Evolutionary conservation across 345 rosid species (phyloP).

Genomic region (Salix dunnii): DNA sequence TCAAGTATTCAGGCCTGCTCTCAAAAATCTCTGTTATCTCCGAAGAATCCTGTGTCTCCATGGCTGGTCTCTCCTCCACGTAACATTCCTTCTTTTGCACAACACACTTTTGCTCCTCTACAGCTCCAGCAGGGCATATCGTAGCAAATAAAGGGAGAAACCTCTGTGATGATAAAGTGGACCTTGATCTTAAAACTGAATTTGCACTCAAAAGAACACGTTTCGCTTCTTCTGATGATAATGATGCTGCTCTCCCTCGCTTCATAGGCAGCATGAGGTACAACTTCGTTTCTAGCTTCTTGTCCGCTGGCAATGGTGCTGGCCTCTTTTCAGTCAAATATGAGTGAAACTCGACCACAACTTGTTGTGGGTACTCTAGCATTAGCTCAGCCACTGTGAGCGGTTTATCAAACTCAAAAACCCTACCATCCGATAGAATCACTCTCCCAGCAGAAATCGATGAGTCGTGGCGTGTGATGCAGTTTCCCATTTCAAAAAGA

Average conservation of each 20-base stretch:
- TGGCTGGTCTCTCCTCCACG: background rate
- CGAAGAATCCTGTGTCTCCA: background rate
- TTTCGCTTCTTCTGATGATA: constrained; percentile 48
- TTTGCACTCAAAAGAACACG: constrained; percentile 43
- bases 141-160: constrained; percentile 49
- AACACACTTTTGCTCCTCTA: constrained; percentile 5
- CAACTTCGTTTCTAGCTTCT: constrained; percentile 52
- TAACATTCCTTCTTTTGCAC: constrained; percentile 15
- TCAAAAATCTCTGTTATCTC: constrained; percentile 26
- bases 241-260: constrained; percentile 38
- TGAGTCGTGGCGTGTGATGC: constrained; percentile 21
- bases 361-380: constrained; percentile 71
- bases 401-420: constrained; percentile 42
- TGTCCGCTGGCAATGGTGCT: constrained; percentile 68
- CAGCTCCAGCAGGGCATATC: constrained; percentile 29
- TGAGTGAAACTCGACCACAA: constrained; percentile 61
- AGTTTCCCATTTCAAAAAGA: constrained; percentile 54
- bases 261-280: constrained; percentile 64
- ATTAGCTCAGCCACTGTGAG: constrained; percentile 76
- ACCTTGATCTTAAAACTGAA: constrained; percentile 42
- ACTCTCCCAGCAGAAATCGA: constrained; percentile 43
- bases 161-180: constrained; percentile 27
- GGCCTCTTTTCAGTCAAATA: constrained; percentile 37
- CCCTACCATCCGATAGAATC: constrained; percentile 56
- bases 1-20: constrained; percentile 49